A percentile compares a stretch with the other conserved stretches of the same genome.
Conservation (phyloP, 768 basidiomycete genomes). For the Psilocybe cubensis region DNA sequence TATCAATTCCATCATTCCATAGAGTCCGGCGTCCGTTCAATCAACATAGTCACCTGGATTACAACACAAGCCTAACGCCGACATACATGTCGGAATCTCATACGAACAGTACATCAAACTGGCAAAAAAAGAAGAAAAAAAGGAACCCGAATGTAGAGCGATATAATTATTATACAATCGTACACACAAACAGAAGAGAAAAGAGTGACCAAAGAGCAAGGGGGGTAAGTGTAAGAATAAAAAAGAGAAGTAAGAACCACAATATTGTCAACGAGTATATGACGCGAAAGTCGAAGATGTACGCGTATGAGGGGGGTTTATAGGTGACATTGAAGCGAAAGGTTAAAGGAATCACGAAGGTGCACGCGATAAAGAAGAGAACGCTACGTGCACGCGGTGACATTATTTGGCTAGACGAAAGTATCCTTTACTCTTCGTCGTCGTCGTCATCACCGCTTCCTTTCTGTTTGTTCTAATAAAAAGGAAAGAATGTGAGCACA, state of each 20-base stretch:
- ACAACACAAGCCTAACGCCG: too few relatives aligned
- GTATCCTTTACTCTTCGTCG: slow-evolving; percentile 32
- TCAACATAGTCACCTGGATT: too few relatives aligned
- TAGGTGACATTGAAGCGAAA: slow-evolving; percentile 2
- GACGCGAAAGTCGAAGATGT: slow-evolving; percentile 1
- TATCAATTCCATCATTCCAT: too few relatives aligned
- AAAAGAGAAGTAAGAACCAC: slow-evolving; percentile 2
- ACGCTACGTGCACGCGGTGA: background rate
- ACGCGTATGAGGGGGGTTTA: background rate
- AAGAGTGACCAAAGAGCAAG: slow-evolving; percentile 5
- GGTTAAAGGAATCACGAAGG: background rate
- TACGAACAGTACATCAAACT: too few relatives aligned
- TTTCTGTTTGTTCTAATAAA: slow-evolving; percentile 28
- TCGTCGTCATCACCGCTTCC: slow-evolving; percentile 38
- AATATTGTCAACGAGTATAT: slow-evolving; percentile 11
- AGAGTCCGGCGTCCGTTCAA: too few relatives aligned
- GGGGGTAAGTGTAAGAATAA: slow-evolving; percentile 4
- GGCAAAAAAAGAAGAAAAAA: background rate
- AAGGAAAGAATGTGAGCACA: background rate
- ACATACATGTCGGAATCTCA: too few relatives aligned
- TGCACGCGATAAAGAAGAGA: background rate
- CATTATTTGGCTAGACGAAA: background rate
- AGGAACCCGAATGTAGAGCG: slow-evolving; percentile 4
- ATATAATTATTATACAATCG: slow-evolving; percentile 24
- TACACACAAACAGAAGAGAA: slow-evolving; percentile 15